phyloP scores from a whole-genome alignment of 2,329 filamentous ascomycete species.

The Neofusicoccum kwambonambiense region DNA sequence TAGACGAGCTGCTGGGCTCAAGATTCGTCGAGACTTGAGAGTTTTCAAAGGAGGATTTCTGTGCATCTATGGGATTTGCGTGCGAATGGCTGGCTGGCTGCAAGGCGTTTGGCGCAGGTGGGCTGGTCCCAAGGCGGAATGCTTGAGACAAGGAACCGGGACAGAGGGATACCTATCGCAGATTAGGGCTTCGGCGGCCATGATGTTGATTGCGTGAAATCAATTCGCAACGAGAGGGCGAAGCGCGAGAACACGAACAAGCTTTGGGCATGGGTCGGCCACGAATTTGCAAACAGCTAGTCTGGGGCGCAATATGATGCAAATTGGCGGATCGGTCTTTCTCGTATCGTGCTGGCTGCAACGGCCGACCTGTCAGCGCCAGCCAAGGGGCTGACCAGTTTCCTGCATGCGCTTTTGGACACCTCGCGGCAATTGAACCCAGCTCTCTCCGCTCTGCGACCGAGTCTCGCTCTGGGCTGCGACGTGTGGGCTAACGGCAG shows the following conservation, averaged over 20 bases:
- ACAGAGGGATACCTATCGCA: not conserved
- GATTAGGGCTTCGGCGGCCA: not conserved
- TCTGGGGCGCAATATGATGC: not conserved
- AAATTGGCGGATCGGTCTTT: constrained; percentile 7
- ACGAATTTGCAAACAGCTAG: not conserved
- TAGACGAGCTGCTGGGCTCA: constrained; percentile 64
- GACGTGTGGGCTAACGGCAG: constrained; percentile 6
- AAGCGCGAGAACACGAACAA: not conserved
- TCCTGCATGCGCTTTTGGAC: not conserved
- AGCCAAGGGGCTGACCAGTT: not conserved
- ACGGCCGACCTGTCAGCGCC: constrained; percentile 5
- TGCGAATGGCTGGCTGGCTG: not conserved
- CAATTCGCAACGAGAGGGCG: not conserved
- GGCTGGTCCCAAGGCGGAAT: not conserved
- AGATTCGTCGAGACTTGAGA: constrained; percentile 41
- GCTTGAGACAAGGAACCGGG: not conserved
- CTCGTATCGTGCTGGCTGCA: constrained; percentile 10
- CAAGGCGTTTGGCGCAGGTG: constrained; percentile 9
- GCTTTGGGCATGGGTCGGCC: not conserved
- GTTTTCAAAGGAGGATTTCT: not conserved
- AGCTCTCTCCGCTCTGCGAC: not conserved
- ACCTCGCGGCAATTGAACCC: constrained; percentile 7
- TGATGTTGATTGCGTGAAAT: not conserved
- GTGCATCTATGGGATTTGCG: not conserved
- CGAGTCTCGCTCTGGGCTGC: not conserved